These are phyloP conservation scores for Penicillium sp. DNA, from an alignment of 2,329 filamentous ascomycete species.

Conservation along the genomic window DNA sequence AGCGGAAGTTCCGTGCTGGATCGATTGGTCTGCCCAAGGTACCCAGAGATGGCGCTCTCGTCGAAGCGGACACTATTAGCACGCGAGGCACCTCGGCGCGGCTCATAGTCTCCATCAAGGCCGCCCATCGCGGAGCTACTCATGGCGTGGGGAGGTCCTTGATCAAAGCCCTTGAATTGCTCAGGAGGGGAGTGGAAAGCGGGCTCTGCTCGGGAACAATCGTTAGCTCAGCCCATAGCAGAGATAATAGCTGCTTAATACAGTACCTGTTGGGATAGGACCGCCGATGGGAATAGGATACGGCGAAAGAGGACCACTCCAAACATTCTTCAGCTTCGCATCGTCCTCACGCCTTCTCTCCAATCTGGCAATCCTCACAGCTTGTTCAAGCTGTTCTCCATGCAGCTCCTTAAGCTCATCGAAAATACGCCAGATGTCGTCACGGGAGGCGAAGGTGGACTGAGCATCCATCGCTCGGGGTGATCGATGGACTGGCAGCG, in stretches of 20 bases:
- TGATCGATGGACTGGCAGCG: background rate
- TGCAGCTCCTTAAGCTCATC: conserved; percentile 65
- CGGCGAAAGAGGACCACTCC: conserved; percentile 76
- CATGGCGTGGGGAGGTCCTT: conserved; percentile 77
- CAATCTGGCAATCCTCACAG: conserved; percentile 63
- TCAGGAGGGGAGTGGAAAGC: conserved; percentile 78
- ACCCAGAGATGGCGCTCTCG: conserved; percentile 88
- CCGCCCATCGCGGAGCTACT: conserved; percentile 71
- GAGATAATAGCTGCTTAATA: conserved; percentile 5
- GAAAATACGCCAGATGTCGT: conserved; percentile 68
- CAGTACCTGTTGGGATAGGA: conserved; percentile 84
- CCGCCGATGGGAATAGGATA: conserved; percentile 84
- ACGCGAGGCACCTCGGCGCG: conserved; percentile 83
- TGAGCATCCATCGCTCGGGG: conserved; percentile 62
- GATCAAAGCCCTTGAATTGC: conserved; percentile 85
- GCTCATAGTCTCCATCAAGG: conserved; percentile 82
- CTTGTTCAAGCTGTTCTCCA: conserved; percentile 63
- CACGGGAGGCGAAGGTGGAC: conserved; percentile 65
- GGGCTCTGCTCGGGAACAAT: conserved; percentile 61
- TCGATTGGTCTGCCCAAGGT: conserved; percentile 81
- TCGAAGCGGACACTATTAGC: conserved; percentile 98
- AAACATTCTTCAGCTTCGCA: conserved; percentile 76
- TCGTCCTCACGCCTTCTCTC: conserved; percentile 67
- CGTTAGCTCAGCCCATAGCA: background rate
- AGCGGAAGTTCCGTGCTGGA: conserved; percentile 81